Conservation (phyloP, 1,284 basidiomycete genomes). For the Rugosomyces carneus region DNA sequence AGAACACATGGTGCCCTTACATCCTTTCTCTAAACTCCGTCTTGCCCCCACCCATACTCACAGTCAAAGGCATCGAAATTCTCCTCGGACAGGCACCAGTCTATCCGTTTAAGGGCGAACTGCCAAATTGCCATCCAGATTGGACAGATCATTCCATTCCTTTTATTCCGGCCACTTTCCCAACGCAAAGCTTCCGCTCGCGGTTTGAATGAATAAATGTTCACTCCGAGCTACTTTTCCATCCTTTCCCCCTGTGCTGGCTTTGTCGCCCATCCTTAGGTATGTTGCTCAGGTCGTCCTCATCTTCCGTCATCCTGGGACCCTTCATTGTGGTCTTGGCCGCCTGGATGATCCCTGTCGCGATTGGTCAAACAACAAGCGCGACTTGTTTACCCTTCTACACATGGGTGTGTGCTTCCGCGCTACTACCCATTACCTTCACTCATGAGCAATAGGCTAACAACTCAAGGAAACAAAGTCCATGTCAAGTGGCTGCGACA, state of each 20-base stretch:
- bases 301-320: neutral
- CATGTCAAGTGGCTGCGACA: constrained; percentile 38
- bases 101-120: constrained; percentile 19
- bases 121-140: constrained; percentile 18
- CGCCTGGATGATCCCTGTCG: constrained; percentile 7
- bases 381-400: constrained; percentile 32
- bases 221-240: neutral
- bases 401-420: constrained; percentile 23
- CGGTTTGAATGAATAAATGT: constrained; percentile 6
- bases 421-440: no score
- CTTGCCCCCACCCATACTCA: constrained; percentile 2
- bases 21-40: constrained; percentile 1
- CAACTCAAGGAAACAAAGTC: constrained; percentile 37
- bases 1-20: constrained; percentile 3
- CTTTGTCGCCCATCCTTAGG: neutral
- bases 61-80: constrained; percentile 14
- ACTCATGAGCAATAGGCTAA: constrained; percentile 28
- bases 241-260: neutral
- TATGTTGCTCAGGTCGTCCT: constrained; percentile 5
- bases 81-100: constrained; percentile 14
- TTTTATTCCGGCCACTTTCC: constrained; percentile 4
- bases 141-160: constrained; percentile 17
- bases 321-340: constrained; percentile 4
- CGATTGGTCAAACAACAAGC: constrained; percentile 26
- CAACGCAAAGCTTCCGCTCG: constrained; percentile 9